Evolutionary conservation across 1,139 yeast species (phyloP).

Genomic region (Arxiozyma telluris): DNA sequence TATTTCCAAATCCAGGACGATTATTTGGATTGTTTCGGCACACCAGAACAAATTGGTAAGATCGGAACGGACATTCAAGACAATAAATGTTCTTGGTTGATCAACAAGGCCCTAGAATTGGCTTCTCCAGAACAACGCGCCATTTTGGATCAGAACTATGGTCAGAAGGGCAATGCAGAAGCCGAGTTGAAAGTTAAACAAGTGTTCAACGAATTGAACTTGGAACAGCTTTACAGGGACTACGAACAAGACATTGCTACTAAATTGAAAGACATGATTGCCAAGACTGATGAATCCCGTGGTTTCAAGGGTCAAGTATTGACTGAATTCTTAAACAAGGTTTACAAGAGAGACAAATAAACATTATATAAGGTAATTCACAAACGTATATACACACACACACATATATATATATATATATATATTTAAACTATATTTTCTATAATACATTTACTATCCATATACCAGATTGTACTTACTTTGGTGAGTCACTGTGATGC

Average conservation of each 20-base stretch:
- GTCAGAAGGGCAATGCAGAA: constrained; percentile 71
- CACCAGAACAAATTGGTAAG: constrained; percentile 95
- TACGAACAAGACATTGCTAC: constrained; percentile 76
- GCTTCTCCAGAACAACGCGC: constrained; percentile 76
- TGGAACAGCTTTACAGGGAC: constrained; percentile 60
- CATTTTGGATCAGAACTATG: constrained; percentile 79
- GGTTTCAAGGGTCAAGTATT: constrained; percentile 87
- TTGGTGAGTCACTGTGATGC: too few species aligned
- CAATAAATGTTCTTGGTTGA: constrained; percentile 97
- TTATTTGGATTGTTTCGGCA: constrained; percentile 92
- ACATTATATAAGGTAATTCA: too few species aligned
- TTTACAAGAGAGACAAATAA: constrained; percentile 85
- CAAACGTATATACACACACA: too few species aligned
- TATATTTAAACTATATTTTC: too few species aligned
- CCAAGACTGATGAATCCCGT: constrained; percentile 70
- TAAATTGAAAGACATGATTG: constrained; percentile 57
- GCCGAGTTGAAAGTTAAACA: constrained; percentile 48
- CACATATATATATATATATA: too few species aligned
- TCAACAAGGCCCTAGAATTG: constrained; percentile 81
- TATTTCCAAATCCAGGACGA: constrained; percentile 99
- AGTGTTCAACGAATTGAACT: constrained; percentile 63
- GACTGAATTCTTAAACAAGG: constrained; percentile 74
- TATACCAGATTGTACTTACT: too few species aligned
- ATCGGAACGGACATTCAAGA: constrained; percentile 98
- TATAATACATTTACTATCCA: too few species aligned